phyloP scores from a whole-genome alignment of 345 rosid species.

The Laguncularia racemosa region DNA sequence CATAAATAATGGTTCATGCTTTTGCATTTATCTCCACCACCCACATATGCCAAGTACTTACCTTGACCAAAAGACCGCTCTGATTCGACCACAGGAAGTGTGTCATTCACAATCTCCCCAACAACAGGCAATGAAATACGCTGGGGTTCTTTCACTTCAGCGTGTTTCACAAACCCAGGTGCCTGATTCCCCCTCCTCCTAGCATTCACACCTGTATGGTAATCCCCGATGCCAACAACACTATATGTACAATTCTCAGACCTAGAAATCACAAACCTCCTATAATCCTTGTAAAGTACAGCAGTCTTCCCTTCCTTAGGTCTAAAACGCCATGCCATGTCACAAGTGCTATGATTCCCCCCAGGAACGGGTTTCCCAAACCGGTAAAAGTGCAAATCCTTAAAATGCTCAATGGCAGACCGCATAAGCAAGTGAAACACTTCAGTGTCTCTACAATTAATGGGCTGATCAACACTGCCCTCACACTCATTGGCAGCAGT shows the following conservation, averaged over 20 bases:
- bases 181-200: slow-evolving; percentile 78
- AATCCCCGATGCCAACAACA: slow-evolving; percentile 64
- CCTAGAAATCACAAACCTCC: slow-evolving; percentile 59
- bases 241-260: slow-evolving; percentile 58
- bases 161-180: slow-evolving; percentile 52
- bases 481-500: slow-evolving; percentile 31
- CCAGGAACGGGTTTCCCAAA: slow-evolving; percentile 77
- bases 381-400: slow-evolving; percentile 82
- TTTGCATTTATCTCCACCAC: slow-evolving; percentile 91
- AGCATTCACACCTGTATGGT: slow-evolving; percentile 84
- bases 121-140: slow-evolving; percentile 38
- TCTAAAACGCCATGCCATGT: slow-evolving; percentile 93
- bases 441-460: slow-evolving; percentile 79
- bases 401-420: slow-evolving; percentile 64
- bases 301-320: slow-evolving; percentile 93
- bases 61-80: slow-evolving; percentile 58
- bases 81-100: slow-evolving; percentile 65
- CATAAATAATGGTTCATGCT: slow-evolving; percentile 92
- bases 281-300: slow-evolving; percentile 81
- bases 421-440: slow-evolving; percentile 85
- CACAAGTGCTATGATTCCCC: slow-evolving; percentile 43
- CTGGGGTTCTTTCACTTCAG: slow-evolving; percentile 22
- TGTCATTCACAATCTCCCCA: slow-evolving; percentile 72
- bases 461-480: slow-evolving; percentile 26
- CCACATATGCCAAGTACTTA: slow-evolving; percentile 65